Percentiles rank a stretch among this genome's conserved stretches.
phyloP scores from a whole-genome alignment of 2,329 filamentous ascomycete genomes.

The Colletotrichum australisinense region DNA sequence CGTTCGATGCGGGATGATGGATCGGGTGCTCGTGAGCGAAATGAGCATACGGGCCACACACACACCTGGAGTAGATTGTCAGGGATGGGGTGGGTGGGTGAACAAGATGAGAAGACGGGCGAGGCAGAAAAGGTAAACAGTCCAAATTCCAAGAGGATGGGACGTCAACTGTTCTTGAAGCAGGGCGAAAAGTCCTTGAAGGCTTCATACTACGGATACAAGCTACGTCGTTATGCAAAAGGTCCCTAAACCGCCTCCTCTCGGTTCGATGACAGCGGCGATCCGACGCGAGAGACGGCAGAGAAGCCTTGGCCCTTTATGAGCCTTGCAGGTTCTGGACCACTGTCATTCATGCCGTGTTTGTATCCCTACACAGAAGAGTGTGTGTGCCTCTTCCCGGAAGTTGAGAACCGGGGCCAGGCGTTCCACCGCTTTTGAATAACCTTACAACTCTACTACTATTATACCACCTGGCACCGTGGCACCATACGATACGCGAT shows the following conservation, averaged over 20 bases:
- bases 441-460: background rate
- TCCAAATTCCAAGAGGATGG: background rate
- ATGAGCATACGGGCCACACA: slow-evolving; percentile 17
- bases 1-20: slow-evolving; percentile 7
- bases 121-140: background rate
- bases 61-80: background rate
- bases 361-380: background rate
- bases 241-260: background rate
- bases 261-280: slow-evolving; percentile 14
- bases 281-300: slow-evolving; percentile 13
- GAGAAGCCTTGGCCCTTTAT: slow-evolving; percentile 5
- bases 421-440: slow-evolving; percentile 4
- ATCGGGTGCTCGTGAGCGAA: slow-evolving; percentile 15
- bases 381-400: slow-evolving; percentile 15
- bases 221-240: background rate
- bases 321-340: background rate
- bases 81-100: background rate
- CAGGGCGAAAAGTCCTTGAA: background rate
- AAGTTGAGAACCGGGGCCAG: slow-evolving; percentile 24
- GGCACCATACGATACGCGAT: slow-evolving; percentile 14
- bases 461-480: background rate
- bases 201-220: background rate
- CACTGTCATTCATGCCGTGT: background rate
- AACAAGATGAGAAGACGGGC: background rate
- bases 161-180: background rate